These are phyloP conservation scores for Porogramme epimiltina DNA, from an alignment of 1,284 basidiomycete genomes.

Conservation along the genomic window DNA sequence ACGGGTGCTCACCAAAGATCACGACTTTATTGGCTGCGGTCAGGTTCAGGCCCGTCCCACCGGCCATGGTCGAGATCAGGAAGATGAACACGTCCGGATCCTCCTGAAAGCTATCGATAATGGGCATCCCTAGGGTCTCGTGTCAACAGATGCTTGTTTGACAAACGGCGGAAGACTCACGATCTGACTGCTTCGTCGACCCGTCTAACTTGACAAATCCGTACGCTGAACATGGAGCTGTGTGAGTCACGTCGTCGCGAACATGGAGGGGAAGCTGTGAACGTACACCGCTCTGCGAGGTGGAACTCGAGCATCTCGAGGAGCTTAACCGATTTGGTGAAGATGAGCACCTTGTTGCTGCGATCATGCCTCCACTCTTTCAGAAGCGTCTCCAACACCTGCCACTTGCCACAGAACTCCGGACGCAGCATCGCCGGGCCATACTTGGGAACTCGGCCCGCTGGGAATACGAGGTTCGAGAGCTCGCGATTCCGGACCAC, in stretches of 20 bases:
- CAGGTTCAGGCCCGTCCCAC: slow-evolving; percentile 76
- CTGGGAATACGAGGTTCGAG: slow-evolving; percentile 56
- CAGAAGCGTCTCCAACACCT: slow-evolving; percentile 71
- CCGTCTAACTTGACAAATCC: slow-evolving; percentile 77
- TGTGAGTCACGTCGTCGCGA: too few relatives aligned
- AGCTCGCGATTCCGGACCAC: slow-evolving; percentile 62
- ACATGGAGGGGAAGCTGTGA: too few relatives aligned
- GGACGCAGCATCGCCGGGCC: slow-evolving; percentile 60
- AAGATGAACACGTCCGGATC: slow-evolving; percentile 77
- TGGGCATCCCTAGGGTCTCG: slow-evolving; percentile 64
- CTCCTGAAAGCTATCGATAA: slow-evolving; percentile 82
- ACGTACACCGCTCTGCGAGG: slow-evolving; percentile 54
- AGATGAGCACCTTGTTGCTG: slow-evolving; percentile 79
- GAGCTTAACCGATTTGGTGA: slow-evolving; percentile 84
- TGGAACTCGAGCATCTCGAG: slow-evolving; percentile 79
- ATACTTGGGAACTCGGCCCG: slow-evolving; percentile 57
- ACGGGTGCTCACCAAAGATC: slow-evolving; percentile 65
- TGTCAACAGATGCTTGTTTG: not conserved
- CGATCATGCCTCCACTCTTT: slow-evolving; percentile 52
- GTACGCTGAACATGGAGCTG: not conserved
- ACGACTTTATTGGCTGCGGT: slow-evolving; percentile 84
- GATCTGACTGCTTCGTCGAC: slow-evolving; percentile 60
- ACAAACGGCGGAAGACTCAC: slow-evolving; percentile 40
- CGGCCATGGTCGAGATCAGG: slow-evolving; percentile 78
- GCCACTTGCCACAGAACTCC: slow-evolving; percentile 84